Percentiles rank a stretch among this genome's conserved stretches.
Conservation (phyloP, 192 early-diverging fungal genomes). For the Linnemannia elongata region DNA sequence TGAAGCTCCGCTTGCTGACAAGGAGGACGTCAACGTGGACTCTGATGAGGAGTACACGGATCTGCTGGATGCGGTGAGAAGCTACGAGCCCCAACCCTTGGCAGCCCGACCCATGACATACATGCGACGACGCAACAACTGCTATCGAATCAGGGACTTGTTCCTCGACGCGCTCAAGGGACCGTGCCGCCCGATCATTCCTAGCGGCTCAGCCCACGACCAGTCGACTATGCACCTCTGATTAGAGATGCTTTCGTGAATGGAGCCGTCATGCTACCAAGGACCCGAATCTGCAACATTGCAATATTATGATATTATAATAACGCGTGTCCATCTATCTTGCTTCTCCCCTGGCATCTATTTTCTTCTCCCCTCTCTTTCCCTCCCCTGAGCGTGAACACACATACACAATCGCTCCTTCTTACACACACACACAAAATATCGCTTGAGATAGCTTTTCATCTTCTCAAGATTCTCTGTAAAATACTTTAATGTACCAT, state of each 20-base stretch:
- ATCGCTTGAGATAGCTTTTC: background rate
- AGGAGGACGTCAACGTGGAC: constrained; percentile 69
- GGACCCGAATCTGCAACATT: too few relatives aligned
- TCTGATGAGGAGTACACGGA: constrained; percentile 83
- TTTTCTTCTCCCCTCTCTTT: background rate
- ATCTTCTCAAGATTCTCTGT: background rate
- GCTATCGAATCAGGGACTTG: constrained; percentile 72
- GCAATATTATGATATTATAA: too few relatives aligned
- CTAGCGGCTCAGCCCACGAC: constrained; percentile 41
- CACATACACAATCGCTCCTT: background rate
- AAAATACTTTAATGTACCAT: background rate
- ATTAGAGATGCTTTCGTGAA: background rate
- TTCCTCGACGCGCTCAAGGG: constrained; percentile 74
- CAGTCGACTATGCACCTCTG: constrained; percentile 47
- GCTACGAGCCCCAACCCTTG: constrained; percentile 75
- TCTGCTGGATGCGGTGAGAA: constrained; percentile 73
- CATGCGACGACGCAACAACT: constrained; percentile 71
- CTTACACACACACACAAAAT: background rate
- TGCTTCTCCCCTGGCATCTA: background rate
- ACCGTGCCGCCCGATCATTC: constrained; percentile 45
- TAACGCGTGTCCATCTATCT: background rate
- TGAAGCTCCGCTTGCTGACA: constrained; percentile 62
- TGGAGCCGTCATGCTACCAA: background rate
- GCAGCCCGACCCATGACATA: constrained; percentile 66
- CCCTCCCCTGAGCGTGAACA: background rate